Conservation (phyloP, 306 rosid genomes). For the Malus orientalis region DNA sequence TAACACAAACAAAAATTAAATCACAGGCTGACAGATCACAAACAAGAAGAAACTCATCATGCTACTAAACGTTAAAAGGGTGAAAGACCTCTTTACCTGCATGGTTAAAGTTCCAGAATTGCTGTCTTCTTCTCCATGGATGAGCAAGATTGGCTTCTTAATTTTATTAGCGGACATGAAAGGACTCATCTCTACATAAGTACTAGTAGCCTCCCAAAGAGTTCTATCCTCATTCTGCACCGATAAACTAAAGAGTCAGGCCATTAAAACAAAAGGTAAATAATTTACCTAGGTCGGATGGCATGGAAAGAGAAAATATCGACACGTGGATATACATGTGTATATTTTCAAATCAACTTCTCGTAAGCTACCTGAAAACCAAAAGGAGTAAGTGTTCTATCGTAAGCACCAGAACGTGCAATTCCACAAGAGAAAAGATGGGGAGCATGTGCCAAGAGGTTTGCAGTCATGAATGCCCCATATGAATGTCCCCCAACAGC, state of each 20-base stretch:
- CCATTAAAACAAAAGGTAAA: conserved; percentile 4
- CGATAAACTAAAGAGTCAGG: conserved; percentile 11
- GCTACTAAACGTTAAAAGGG: not conserved
- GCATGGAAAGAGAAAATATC: not conserved
- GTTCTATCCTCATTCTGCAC: conserved; percentile 92
- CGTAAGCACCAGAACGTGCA: conserved; percentile 99
- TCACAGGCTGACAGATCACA: conserved; percentile 8
- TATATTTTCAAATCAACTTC: not conserved
- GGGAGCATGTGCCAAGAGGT: conserved; percentile 95
- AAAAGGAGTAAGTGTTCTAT: conserved; percentile 95
- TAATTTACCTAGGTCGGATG: not conserved
- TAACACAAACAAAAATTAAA: conserved; percentile 13
- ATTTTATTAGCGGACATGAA: conserved; percentile 93
- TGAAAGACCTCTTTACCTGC: conserved; percentile 52
- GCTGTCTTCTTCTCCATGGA: conserved; percentile 97
- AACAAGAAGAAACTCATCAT: not conserved
- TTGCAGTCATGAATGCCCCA: conserved; percentile 99
- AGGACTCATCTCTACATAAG: conserved; percentile 96
- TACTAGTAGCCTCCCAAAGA: conserved; percentile 88
- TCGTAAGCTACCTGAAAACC: conserved; percentile 77
- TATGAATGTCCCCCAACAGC: conserved; percentile 99
- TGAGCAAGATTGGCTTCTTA: conserved; percentile 91
- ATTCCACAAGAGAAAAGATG: conserved; percentile 96
- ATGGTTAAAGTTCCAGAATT: conserved; percentile 94
- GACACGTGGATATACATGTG: not conserved